Base-by-base conservation (phyloP, 169 alveolate species). In the Babesia bigemina region DNA sequence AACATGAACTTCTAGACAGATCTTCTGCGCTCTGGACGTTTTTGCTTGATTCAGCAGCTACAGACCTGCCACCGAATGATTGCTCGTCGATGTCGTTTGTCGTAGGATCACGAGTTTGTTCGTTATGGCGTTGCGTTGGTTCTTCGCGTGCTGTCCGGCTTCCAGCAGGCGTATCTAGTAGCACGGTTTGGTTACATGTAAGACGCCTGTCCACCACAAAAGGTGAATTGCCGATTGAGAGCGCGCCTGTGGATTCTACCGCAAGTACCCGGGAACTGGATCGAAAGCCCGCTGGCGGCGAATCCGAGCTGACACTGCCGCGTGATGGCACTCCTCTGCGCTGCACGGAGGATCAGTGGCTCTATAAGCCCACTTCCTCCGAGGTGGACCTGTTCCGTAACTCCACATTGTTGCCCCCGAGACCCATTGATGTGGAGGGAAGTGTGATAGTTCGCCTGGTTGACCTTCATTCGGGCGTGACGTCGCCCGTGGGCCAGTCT, bases 401-500 rank as follows among this genome's bases (percentile, higher is more conserved):
- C 19, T 75, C 85, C 9, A 49, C 44, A 1, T 19, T 47, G 12
- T 47, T 83, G 22, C 86, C 86, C 4, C 14, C 66, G 2, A 73
- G 74, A 26, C 96, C 96, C 14, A 75, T 90, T 28, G 93, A 88
- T 63, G 86, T 90, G 65, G 96, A 92, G 33, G 79, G 87, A 26
- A 91, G 93, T 60, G 88, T 91, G 26, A 82, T 91, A n/a, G 87
- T 92, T 47, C 85, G 94, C 39, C 66, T 92, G 29, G 90, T 92
- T 21, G 76, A 90, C 48, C 77, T 87, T 47, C 66, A 73, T 29
- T 84, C 84, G 59, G 87, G 76, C 14, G 94, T 91, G 21, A 82
- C 93, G 4, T 88, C 94, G 21, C 96, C 96, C 8, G 92, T 92
- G 10, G 73, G 85, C 60, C 70, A 91, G 26, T 70, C 93, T 24